These are phyloP conservation scores for Acanthamoeba culbertsoni DNA, from an alignment of 208 protist species.

Conservation along the genomic window DNA sequence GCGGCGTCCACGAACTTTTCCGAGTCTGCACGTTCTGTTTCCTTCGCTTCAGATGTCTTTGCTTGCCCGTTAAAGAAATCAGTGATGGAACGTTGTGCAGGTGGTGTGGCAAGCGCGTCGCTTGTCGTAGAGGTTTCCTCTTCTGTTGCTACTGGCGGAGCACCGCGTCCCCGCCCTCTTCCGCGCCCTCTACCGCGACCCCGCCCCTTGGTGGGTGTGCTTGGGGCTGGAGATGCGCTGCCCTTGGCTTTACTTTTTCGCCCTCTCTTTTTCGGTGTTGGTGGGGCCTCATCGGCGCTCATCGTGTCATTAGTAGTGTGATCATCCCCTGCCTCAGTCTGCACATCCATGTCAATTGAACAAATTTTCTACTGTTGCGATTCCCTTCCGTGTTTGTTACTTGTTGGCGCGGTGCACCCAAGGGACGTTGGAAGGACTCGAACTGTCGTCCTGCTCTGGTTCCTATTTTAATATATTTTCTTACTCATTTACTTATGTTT, in stretches of 20 bases:
- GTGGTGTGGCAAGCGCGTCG: background rate
- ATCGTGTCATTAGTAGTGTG: background rate
- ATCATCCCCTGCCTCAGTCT: background rate
- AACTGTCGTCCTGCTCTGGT: background rate
- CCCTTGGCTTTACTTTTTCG: background rate
- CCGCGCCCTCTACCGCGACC: background rate
- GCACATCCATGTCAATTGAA: background rate
- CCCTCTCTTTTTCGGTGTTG: background rate
- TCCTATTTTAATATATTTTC: background rate
- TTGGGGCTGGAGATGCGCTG: background rate
- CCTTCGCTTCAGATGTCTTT: too few relatives aligned
- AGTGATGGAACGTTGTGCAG: background rate
- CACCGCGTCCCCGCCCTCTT: background rate
- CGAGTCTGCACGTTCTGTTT: too few relatives aligned
- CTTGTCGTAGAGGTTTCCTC: background rate
- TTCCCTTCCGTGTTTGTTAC: too few relatives aligned
- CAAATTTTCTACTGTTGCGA: too few relatives aligned
- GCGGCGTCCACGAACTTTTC: background rate
- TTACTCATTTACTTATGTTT: background rate
- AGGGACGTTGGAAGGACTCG: background rate
- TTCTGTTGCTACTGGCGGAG: background rate
- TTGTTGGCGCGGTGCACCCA: background rate
- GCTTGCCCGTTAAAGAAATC: background rate
- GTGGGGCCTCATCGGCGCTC: background rate
- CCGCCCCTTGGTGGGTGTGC: background rate